A percentile compares a stretch with the other conserved stretches of the same genome.
phyloP scores from a whole-genome alignment of 805 yeast genomes.

The Grigorovia humatica region DNA sequence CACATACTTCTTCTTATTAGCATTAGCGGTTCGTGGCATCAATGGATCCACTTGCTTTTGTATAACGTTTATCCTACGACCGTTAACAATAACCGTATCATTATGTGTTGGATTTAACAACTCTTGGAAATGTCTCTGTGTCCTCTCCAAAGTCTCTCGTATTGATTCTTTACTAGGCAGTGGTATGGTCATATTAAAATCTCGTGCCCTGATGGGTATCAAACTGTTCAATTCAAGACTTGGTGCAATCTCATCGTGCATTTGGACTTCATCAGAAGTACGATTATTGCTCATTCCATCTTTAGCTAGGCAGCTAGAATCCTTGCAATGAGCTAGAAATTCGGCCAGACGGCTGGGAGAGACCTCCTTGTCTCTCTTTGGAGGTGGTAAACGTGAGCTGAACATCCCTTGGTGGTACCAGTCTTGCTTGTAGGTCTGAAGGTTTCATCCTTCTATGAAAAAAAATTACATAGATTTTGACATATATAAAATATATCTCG shows the following conservation, averaged over 20 bases:
- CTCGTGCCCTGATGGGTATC: slow-evolving; percentile 46
- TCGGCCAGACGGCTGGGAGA: background rate
- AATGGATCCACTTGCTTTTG: slow-evolving; percentile 58
- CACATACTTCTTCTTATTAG: slow-evolving; percentile 48
- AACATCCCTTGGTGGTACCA: slow-evolving; percentile 1
- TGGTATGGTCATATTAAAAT: slow-evolving; percentile 32
- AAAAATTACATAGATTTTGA: slow-evolving; percentile 14
- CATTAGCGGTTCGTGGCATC: slow-evolving; percentile 63
- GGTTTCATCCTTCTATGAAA: background rate
- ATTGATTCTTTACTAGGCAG: slow-evolving; percentile 39
- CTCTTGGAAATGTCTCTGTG: slow-evolving; percentile 32
- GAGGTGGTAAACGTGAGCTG: slow-evolving; percentile 18
- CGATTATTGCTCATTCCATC: background rate
- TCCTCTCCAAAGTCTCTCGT: slow-evolving; percentile 39
- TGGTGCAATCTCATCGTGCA: slow-evolving; percentile 4
- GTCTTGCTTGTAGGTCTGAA: background rate
- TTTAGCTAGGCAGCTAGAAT: background rate
- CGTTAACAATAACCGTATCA: slow-evolving; percentile 47
- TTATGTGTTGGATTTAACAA: slow-evolving; percentile 26
- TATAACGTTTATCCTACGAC: slow-evolving; percentile 5
- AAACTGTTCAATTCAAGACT: slow-evolving; percentile 42
- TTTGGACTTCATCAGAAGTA: background rate
- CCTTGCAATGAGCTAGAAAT: background rate
- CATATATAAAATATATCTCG: no score
- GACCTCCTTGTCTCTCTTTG: slow-evolving; percentile 4